Conservation (phyloP, 164 flowering plant genomes). For the Protea cynaroides region DNA sequence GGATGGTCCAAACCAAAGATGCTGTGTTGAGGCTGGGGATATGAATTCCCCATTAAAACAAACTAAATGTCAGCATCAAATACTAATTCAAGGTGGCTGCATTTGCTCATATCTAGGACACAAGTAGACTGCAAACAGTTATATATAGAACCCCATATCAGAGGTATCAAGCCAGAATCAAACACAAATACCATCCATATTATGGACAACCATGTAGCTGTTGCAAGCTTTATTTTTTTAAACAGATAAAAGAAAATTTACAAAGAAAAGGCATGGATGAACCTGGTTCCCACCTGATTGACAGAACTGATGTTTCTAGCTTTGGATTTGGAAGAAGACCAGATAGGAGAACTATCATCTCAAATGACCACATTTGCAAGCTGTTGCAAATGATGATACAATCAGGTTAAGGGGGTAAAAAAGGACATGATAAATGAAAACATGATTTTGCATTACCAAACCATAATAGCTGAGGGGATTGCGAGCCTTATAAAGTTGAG, state of each 20-base stretch:
- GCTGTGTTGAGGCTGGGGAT: constrained; percentile 54
- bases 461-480: constrained; percentile 28
- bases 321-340: constrained; percentile 74
- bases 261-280: neutral
- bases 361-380: constrained; percentile 78
- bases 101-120: neutral
- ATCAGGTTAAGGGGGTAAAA: neutral
- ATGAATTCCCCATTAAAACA: neutral
- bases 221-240: neutral
- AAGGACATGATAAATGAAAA: neutral
- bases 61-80: neutral
- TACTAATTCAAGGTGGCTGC: neutral
- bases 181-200: neutral
- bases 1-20: constrained; percentile 54
- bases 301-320: constrained; percentile 72
- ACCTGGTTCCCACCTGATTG: constrained; percentile 39
- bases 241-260: neutral
- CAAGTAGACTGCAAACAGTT: neutral
- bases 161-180: neutral
- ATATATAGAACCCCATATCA: neutral
- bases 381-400: constrained; percentile 26
- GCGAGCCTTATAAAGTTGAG: constrained; percentile 22
- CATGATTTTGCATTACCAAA: constrained; percentile 20
- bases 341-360: constrained; percentile 63
- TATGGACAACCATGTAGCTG: no score